phyloP scores from a whole-genome alignment of 2,329 filamentous ascomycete species.

The Fusarium sulawesiense region DNA sequence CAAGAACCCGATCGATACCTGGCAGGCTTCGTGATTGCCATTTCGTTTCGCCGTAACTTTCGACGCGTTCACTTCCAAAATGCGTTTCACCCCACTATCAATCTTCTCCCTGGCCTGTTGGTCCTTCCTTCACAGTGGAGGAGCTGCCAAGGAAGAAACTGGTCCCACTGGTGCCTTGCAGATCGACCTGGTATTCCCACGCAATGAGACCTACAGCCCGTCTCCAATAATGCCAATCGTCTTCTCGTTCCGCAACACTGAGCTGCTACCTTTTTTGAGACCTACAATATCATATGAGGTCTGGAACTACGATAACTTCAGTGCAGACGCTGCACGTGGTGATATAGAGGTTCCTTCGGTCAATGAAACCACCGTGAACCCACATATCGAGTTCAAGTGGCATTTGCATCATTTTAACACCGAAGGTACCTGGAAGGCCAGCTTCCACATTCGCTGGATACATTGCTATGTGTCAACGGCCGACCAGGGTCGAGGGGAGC shows the following conservation, averaged over 20 bases:
- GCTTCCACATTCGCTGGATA: neutral
- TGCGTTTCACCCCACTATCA: rapidly evolving
- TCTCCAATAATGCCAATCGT: neutral
- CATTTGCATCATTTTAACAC: neutral
- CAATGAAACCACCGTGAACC: neutral
- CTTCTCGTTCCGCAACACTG: neutral
- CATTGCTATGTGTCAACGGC: neutral
- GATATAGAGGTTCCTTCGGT: neutral
- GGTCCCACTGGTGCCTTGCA: neutral
- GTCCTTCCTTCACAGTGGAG: rapidly evolving
- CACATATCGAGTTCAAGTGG: neutral
- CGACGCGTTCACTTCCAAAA: neutral
- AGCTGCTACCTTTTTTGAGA: neutral
- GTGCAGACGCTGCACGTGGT: neutral
- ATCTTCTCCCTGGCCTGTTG: neutral
- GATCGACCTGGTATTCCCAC: neutral
- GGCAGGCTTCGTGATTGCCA: too few relatives aligned
- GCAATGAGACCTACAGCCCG: neutral
- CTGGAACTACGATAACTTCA: neutral
- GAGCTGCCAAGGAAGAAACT: neutral
- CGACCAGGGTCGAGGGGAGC: neutral
- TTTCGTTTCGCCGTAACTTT: too few relatives aligned
- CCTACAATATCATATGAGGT: neutral
- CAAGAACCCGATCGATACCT: too few relatives aligned
- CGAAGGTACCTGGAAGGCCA: neutral